These are phyloP conservation scores for Stagonosporopsis vannaccii DNA, from an alignment of 2,329 filamentous ascomycete genomes.

Conservation along the genomic window DNA sequence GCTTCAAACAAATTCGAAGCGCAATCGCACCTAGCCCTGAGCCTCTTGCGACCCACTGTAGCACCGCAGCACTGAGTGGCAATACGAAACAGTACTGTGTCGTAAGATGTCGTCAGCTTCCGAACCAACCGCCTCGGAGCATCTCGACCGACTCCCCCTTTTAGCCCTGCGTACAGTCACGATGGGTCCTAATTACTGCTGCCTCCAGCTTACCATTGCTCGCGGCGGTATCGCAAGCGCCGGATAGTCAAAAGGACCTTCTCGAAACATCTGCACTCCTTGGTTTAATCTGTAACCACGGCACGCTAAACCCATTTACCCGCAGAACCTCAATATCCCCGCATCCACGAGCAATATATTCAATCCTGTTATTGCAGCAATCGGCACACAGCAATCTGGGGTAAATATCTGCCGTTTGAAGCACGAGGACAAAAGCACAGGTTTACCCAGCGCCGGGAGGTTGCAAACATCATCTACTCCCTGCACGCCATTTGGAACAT, in stretches of 20 bases:
- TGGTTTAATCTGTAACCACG: slow-evolving; percentile 44
- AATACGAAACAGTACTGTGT: slow-evolving; percentile 41
- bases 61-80: slow-evolving; percentile 36
- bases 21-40: slow-evolving; percentile 16
- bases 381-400: slow-evolving; percentile 32
- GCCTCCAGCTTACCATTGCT: slow-evolving; percentile 27
- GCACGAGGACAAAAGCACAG: slow-evolving; percentile 31
- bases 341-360: slow-evolving; percentile 41
- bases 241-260: slow-evolving; percentile 20
- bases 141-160: slow-evolving; percentile 23
- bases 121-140: slow-evolving; percentile 28
- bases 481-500: slow-evolving; percentile 21
- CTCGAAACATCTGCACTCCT: slow-evolving; percentile 45
- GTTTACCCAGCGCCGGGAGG: slow-evolving; percentile 25
- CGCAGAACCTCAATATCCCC: slow-evolving; percentile 38
- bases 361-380: slow-evolving; percentile 39
- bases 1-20: slow-evolving; percentile 21
- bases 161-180: slow-evolving; percentile 25
- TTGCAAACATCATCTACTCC: slow-evolving; percentile 29
- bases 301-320: slow-evolving; percentile 25
- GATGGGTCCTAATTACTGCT: slow-evolving; percentile 27
- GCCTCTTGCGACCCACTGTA: slow-evolving; percentile 32
- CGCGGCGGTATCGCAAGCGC: slow-evolving; percentile 8
- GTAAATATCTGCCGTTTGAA: slow-evolving; percentile 35
- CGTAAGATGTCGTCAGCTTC: slow-evolving; percentile 40